These are phyloP conservation scores for Ophiobolus disseminans DNA, from an alignment of 2,329 filamentous ascomycete genomes.

Conservation along the genomic window DNA sequence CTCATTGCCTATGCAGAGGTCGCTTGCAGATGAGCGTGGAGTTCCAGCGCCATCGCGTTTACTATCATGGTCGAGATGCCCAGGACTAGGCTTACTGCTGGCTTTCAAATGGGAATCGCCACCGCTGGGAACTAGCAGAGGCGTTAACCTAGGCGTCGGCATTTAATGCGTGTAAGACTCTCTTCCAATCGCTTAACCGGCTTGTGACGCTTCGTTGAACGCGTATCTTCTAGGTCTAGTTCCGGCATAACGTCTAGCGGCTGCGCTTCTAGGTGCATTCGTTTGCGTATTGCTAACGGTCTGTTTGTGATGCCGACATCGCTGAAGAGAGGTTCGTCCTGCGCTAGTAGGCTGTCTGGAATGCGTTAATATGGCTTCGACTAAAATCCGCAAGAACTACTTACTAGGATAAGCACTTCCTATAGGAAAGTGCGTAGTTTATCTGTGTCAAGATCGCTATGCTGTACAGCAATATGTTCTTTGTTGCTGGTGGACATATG, in stretches of 20 bases:
- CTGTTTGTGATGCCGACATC: no score
- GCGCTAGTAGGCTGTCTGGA: no score
- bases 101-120: background rate
- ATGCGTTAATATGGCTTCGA: no score
- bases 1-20: no score
- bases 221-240: background rate
- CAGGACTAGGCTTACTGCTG: background rate
- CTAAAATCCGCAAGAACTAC: background rate
- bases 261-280: no score
- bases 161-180: background rate
- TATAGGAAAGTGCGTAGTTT: background rate
- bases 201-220: background rate
- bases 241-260: no score
- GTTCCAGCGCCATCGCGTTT: background rate
- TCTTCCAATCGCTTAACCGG: background rate
- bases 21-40: background rate
- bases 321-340: no score
- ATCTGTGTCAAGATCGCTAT: background rate
- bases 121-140: background rate
- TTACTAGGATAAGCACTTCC: background rate
- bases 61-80: background rate
- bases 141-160: background rate
- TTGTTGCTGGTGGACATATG: background rate
- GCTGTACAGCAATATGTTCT: background rate
- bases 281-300: no score